A percentile compares a stretch with the other conserved stretches of the same genome.
These are phyloP conservation scores for Metschnikowia santaceciliae DNA, from an alignment of 805 yeast species.

Conservation along the genomic window DNA sequence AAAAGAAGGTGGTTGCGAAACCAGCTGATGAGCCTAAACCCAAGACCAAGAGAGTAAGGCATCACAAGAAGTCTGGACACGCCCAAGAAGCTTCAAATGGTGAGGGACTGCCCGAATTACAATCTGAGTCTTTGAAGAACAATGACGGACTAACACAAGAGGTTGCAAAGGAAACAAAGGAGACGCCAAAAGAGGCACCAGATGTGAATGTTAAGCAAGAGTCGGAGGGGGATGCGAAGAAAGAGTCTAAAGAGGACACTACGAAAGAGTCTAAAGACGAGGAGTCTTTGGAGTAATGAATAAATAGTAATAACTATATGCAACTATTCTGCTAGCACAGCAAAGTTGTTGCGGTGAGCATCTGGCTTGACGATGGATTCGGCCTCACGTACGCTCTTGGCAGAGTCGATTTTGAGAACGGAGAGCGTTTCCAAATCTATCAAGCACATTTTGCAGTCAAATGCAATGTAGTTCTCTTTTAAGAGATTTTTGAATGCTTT, in stretches of 20 bases:
- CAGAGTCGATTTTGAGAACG: conserved; percentile 16
- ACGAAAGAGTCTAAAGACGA: background rate
- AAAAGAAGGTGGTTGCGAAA: conserved; percentile 54
- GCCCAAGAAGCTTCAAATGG: background rate
- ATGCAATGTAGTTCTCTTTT: conserved; percentile 43
- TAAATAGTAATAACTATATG: background rate
- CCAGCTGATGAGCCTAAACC: background rate
- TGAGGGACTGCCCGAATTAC: background rate
- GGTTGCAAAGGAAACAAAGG: background rate
- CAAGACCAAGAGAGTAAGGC: conserved; percentile 15
- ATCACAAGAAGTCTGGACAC: conserved; percentile 9
- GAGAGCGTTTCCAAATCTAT: conserved; percentile 28
- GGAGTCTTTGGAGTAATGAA: background rate
- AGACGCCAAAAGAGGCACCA: background rate
- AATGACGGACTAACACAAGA: background rate
- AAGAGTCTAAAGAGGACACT: background rate
- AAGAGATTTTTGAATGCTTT: conserved; percentile 31
- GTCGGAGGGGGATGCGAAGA: background rate
- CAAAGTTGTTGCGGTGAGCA: conserved; percentile 4
- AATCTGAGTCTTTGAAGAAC: background rate
- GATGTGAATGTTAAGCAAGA: background rate
- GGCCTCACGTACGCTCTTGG: background rate
- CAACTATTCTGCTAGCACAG: conserved; percentile 7
- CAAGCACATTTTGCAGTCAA: conserved; percentile 44
- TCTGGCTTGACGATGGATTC: background rate